Evolutionary conservation across 257 asterid species (phyloP).

Genomic region (Ajuga chamaepitys): DNA sequence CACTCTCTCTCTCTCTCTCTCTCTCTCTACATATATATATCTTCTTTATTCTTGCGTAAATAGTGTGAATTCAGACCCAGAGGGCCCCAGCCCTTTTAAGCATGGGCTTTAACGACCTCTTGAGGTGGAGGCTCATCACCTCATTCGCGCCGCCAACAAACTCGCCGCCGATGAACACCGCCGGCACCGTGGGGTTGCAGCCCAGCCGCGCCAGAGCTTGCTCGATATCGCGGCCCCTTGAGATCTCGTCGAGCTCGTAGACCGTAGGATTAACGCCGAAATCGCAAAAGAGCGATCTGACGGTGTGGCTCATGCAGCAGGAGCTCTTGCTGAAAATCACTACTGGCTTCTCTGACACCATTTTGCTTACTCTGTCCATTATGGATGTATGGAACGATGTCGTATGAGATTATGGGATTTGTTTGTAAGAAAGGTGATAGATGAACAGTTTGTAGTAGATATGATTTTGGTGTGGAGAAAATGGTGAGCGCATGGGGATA

Average conservation of each 20-base stretch:
- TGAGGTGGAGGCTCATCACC: constrained; percentile 45
- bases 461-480: constrained; percentile 26
- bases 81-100: constrained; percentile 44
- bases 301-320: constrained; percentile 49
- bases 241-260: constrained; percentile 42
- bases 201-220: constrained; percentile 35
- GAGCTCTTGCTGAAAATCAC: constrained; percentile 47
- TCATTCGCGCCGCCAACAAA: constrained; percentile 46
- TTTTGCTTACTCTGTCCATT: constrained; percentile 33
- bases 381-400: background rate
- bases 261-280: constrained; percentile 38
- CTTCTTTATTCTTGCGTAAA: too few relatives aligned
- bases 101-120: constrained; percentile 39
- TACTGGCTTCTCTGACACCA: constrained; percentile 40
- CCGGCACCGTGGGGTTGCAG: constrained; percentile 42
- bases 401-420: background rate
- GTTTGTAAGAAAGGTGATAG: background rate
- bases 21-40: background rate
- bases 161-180: constrained; percentile 45
- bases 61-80: constrained; percentile 21
- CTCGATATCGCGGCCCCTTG: constrained; percentile 35
- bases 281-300: constrained; percentile 27
- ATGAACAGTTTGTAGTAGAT: background rate
- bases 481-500: constrained; percentile 23
- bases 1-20: constrained; percentile 4